Evolutionary conservation across 2,329 filamentous ascomycete genomes (phyloP), one percentile per base, ranked within the genome.

Genomic region (Penicillium sumatraense): DNA sequence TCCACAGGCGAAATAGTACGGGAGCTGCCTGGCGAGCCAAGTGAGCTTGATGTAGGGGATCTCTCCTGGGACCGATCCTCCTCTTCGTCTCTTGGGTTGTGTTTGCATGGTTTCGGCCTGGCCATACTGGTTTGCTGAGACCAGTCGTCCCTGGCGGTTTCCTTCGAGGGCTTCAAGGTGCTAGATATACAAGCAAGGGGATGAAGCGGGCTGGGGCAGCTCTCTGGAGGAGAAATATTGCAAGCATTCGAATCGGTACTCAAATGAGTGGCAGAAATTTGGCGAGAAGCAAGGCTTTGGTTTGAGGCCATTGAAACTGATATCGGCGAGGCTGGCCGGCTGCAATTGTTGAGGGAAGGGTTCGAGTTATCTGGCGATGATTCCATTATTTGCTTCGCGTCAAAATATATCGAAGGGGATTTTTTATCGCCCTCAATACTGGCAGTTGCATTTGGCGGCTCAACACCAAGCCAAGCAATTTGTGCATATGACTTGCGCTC

Each of bases 371-470:
- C 24, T 33, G 18, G 33, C 7, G 53, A 51, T 11, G 41, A 26
- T 21, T 14, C 36, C 20, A 38, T 7, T 18, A 36, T 41, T 21
- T 45, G 36, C n/a, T 36, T 52, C 9, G 54, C 54, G n/a, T 57
- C 54, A 14, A 57, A 57, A 38, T 50, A 53, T 42, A 46, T 38
- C n/a, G 38, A 24, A 8, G 54, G 49, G 4, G 54, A 41, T 3
- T n/a, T 27, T 2, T 45, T 31, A n/a, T 23, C 40, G 16, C 24
- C n/a, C 13, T 14, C n/a, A 20, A 16, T 16, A 23, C 6, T 3
- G 14, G n/a, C 40, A 26, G 16, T 24, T 24, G 21, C 7, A 16
- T 16, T 13, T 2, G 23, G 6, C 6, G 21, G 9, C 11, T 18
- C 10, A 9, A 21, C 18, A 10, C 36, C 36, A 8, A 44, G 24